Evolutionary conservation across 1,284 basidiomycete genomes (phyloP).

Genomic region (Sphaerobolus stellatus): DNA sequence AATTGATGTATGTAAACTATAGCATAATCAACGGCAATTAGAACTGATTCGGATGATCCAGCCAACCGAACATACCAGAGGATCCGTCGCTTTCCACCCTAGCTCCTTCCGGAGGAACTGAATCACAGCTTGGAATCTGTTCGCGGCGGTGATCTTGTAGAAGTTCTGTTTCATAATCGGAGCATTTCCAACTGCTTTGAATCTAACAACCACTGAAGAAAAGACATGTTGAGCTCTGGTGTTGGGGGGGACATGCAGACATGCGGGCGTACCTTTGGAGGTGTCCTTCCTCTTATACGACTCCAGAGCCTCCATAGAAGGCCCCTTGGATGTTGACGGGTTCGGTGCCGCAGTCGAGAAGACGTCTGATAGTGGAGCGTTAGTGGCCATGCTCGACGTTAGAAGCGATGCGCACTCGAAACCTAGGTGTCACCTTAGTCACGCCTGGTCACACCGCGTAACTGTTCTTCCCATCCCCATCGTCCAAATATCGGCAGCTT

Average conservation of each 20-base stretch:
- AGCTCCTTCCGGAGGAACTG: slow-evolving; percentile 91
- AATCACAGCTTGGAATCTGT: slow-evolving; percentile 94
- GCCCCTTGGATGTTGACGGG: too few relatives aligned
- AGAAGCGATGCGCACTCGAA: too few relatives aligned
- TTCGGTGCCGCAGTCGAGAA: too few relatives aligned
- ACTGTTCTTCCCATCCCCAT: too few relatives aligned
- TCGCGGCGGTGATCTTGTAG: slow-evolving; percentile 95
- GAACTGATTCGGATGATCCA: too few relatives aligned
- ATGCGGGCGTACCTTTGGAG: slow-evolving; percentile 67
- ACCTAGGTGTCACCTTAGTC: too few relatives aligned
- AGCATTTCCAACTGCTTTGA: slow-evolving; percentile 96
- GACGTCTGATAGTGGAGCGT: too few relatives aligned
- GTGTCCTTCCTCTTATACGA: slow-evolving; percentile 83
- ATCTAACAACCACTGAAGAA: slow-evolving; percentile 85
- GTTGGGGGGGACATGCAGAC: neutral
- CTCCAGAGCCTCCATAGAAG: slow-evolving; percentile 75
- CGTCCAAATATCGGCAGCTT: too few relatives aligned
- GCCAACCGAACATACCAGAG: slow-evolving; percentile 69
- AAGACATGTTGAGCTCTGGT: neutral
- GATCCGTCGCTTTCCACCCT: slow-evolving; percentile 84
- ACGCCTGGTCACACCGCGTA: too few relatives aligned
- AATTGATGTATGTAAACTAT: slow-evolving; percentile 97
- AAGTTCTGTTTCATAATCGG: slow-evolving; percentile 99
- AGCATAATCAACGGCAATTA: slow-evolving; percentile 5
- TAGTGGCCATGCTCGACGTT: too few relatives aligned